Conservation (phyloP, 2,329 filamentous ascomycete genomes). For the Epicoccum nigrum region DNA sequence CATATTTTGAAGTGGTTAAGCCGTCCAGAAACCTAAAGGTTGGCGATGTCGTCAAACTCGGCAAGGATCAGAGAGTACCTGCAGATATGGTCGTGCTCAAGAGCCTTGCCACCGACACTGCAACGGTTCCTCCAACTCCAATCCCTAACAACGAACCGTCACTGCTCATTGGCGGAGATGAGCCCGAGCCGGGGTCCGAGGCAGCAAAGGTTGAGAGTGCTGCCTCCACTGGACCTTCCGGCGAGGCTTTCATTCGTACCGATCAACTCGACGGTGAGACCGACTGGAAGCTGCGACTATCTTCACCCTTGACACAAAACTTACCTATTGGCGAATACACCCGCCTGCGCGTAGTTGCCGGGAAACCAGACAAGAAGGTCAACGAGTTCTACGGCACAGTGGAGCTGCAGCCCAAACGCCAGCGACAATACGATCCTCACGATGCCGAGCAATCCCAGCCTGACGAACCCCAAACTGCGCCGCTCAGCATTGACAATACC, state of each 20-base stretch:
- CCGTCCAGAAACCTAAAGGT: constrained; percentile 90
- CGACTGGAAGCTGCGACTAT: constrained; percentile 94
- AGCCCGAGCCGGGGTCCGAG: constrained; percentile 19
- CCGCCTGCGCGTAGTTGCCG: constrained; percentile 73
- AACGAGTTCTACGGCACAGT: constrained; percentile 95
- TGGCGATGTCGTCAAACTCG: constrained; percentile 91
- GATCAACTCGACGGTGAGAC: constrained; percentile 98
- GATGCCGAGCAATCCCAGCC: constrained; percentile 30
- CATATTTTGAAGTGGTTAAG: constrained; percentile 72
- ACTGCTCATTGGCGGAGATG: constrained; percentile 28
- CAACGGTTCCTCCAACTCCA: constrained; percentile 9
- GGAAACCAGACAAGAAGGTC: constrained; percentile 90
- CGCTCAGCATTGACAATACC: constrained; percentile 93
- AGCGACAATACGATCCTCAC: constrained; percentile 56
- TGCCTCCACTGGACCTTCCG: constrained; percentile 54
- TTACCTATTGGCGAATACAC: constrained; percentile 73
- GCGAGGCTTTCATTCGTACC: constrained; percentile 95
- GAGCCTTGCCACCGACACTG: constrained; percentile 62
- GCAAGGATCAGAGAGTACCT: constrained; percentile 90
- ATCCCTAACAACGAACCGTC: constrained; percentile 10
- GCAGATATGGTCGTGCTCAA: constrained; percentile 94
- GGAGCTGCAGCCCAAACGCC: constrained; percentile 67
- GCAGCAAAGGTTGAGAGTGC: constrained; percentile 23
- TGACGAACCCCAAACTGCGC: constrained; percentile 61
- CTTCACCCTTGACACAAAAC: constrained; percentile 84